Conservation (phyloP, 805 yeast genomes). For the Jamesozyma spencerorum region DNA sequence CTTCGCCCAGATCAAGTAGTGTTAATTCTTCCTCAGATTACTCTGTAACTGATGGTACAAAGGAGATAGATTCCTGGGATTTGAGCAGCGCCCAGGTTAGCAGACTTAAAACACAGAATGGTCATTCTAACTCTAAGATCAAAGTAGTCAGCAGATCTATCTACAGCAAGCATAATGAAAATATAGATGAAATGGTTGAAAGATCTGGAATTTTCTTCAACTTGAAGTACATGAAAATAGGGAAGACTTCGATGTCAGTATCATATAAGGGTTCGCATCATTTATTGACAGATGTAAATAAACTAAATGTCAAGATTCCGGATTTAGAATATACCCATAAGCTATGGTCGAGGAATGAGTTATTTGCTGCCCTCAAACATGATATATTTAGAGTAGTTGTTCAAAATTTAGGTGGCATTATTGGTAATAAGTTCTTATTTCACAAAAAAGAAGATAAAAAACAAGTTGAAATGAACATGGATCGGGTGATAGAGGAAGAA, state of each 20-base stretch:
- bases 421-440: constrained; percentile 50
- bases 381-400: constrained; percentile 49
- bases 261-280: constrained; percentile 62
- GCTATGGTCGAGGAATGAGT: constrained; percentile 52
- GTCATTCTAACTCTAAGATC: not conserved
- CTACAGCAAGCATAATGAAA: constrained; percentile 21
- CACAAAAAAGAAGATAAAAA: constrained; percentile 32
- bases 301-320: constrained; percentile 45
- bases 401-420: constrained; percentile 49
- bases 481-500: constrained; percentile 12
- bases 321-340: constrained; percentile 36
- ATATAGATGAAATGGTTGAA: constrained; percentile 53
- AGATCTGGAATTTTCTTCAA: constrained; percentile 64
- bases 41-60: not conserved
- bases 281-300: constrained; percentile 48
- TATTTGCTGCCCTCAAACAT: constrained; percentile 41
- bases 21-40: constrained; percentile 1
- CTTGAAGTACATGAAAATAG: constrained; percentile 46
- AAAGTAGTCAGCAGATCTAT: constrained; percentile 8
- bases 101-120: not conserved
- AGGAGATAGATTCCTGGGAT: constrained; percentile 15
- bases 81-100: constrained; percentile 7
- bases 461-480: constrained; percentile 15
- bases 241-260: constrained; percentile 42
- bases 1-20: constrained; percentile 3